Percentiles rank a stretch among this genome's conserved stretches.
Conservation (phyloP, 148 eudicot genomes). For the Vaccinium myrtillus region DNA sequence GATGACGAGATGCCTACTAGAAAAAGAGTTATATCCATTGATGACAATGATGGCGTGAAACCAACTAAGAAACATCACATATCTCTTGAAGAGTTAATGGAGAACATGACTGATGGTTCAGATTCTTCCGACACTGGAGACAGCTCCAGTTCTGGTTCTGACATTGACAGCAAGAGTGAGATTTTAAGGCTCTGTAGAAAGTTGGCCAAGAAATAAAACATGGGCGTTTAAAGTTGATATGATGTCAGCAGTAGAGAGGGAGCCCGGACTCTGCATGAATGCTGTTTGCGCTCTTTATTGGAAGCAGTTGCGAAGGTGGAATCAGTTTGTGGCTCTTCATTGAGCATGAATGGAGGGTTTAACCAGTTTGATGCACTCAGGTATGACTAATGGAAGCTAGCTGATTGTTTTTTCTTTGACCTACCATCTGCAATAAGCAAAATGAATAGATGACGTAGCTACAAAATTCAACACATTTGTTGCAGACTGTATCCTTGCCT, state of each 20-base stretch:
- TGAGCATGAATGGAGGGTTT: not conserved
- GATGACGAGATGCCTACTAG: constrained; percentile 13
- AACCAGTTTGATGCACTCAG: constrained; percentile 12
- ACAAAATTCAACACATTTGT: not conserved
- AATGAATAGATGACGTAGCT: not conserved
- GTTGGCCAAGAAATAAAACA: not conserved
- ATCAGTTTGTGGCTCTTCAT: not conserved
- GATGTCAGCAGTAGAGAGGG: constrained; percentile 26
- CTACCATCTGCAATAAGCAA: not conserved
- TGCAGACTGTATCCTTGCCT: not conserved
- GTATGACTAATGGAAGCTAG: constrained; percentile 14
- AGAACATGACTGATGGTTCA: not conserved
- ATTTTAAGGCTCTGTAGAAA: not conserved
- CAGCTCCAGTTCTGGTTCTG: constrained; percentile 25
- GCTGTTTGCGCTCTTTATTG: constrained; percentile 52
- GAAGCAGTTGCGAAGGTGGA: constrained; percentile 13
- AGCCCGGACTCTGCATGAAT: constrained; percentile 44
- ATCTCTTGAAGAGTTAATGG: not conserved
- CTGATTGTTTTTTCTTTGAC: not conserved
- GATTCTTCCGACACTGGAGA: not conserved
- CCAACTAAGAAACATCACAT: not conserved
- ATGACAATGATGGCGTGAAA: not conserved
- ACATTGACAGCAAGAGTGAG: not conserved
- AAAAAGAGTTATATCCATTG: not conserved
- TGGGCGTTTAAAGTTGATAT: constrained; percentile 39